phyloP scores from a whole-genome alignment of 2,329 filamentous ascomycete species.

The Mariannaea sp. region DNA sequence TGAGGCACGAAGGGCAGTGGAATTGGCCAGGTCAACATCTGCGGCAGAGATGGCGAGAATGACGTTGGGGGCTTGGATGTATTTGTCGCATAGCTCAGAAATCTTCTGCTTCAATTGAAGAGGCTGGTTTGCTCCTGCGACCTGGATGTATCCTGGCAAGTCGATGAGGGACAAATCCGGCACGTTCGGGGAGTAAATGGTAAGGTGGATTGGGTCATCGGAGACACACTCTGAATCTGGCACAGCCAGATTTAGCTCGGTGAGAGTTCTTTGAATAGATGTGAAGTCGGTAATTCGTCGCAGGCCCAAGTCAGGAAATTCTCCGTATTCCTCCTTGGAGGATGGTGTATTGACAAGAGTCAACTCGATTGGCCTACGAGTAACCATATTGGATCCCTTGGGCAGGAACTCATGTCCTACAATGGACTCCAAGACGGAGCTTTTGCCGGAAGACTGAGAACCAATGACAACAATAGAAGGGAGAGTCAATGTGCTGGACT shows the following conservation, averaged over 20 bases:
- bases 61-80: conserved; percentile 94
- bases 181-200: conserved; percentile 93
- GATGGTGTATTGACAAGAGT: conserved; percentile 95
- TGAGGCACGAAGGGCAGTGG: conserved; percentile 86
- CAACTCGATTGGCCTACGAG: conserved; percentile 90
- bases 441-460: conserved; percentile 97
- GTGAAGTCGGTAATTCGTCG: conserved; percentile 91
- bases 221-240: conserved; percentile 90
- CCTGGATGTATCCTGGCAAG: conserved; percentile 95
- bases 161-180: conserved; percentile 96
- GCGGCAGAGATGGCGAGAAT: conserved; percentile 97
- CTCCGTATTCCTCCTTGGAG: conserved; percentile 85
- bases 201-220: conserved; percentile 94
- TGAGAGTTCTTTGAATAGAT: conserved; percentile 90
- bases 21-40: conserved; percentile 96
- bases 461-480: conserved; percentile 99
- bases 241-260: conserved; percentile 92
- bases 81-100: conserved; percentile 94
- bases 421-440: conserved; percentile 93
- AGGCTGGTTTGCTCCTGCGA: conserved; percentile 89
- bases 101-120: conserved; percentile 94
- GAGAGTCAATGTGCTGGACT: conserved; percentile 84
- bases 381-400: conserved; percentile 99
- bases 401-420: conserved; percentile 97
- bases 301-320: conserved; percentile 90